Conservation (phyloP, 2,329 filamentous ascomycete genomes). For the Aspergillus puulaauensis region DNA sequence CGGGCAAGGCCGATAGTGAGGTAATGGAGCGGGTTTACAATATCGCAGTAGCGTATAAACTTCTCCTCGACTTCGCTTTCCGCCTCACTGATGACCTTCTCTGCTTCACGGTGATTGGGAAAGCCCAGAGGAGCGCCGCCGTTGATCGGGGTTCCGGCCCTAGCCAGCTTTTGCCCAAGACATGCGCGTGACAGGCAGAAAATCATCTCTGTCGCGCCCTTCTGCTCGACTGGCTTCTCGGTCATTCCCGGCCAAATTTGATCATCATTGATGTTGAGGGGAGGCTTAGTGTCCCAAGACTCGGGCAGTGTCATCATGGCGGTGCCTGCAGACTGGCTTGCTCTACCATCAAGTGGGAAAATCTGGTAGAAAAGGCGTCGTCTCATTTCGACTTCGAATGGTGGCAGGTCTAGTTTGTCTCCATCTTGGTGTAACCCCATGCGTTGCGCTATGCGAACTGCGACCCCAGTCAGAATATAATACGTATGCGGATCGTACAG, state of each 20-base stretch:
- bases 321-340: slow-evolving; percentile 31
- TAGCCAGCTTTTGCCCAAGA: too few species aligned
- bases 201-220: slow-evolving; percentile 47
- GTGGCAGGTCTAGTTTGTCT: slow-evolving; percentile 42
- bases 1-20: slow-evolving; percentile 45
- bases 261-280: slow-evolving; percentile 42
- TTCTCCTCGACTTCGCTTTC: slow-evolving; percentile 33
- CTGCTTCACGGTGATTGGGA: slow-evolving; percentile 8
- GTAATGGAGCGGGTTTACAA: slow-evolving; percentile 40
- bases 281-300: slow-evolving; percentile 28
- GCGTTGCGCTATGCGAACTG: slow-evolving; percentile 46
- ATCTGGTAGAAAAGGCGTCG: slow-evolving; percentile 28
- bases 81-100: slow-evolving; percentile 27
- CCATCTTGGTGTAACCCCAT: slow-evolving; percentile 52
- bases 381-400: slow-evolving; percentile 47
- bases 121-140: slow-evolving; percentile 6
- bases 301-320: slow-evolving; percentile 13
- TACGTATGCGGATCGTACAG: slow-evolving; percentile 48
- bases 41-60: slow-evolving; percentile 36
- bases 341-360: slow-evolving; percentile 22
- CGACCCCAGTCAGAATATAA: slow-evolving; percentile 50
- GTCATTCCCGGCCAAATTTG: slow-evolving; percentile 43
- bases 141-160: too few species aligned
- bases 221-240: slow-evolving; percentile 38
- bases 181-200: slow-evolving; percentile 27